Evolutionary conservation across 2,329 filamentous ascomycete species (phyloP).

Genomic region (Neocatenulostroma microsporum): DNA sequence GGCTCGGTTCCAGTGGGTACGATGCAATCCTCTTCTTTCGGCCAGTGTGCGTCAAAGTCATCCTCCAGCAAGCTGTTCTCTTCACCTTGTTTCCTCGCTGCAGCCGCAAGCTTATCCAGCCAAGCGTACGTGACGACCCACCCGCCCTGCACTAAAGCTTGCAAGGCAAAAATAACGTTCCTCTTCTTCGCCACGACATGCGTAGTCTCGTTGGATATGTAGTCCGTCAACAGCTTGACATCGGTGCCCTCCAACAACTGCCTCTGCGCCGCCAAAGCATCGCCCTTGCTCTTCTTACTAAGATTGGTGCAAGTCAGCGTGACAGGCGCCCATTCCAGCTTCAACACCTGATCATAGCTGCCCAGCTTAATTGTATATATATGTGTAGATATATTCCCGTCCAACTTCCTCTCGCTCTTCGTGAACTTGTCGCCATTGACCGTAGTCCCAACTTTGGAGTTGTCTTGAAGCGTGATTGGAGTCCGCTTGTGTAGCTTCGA

Average conservation of each 20-base stretch:
- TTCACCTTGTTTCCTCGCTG: conserved; percentile 37
- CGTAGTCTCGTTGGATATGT: conserved; percentile 63
- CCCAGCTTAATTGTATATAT: conserved; percentile 60
- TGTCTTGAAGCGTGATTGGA: conserved; percentile 65
- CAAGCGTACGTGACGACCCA: conserved; percentile 68
- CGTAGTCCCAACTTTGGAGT: conserved; percentile 76
- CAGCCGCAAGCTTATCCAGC: conserved; percentile 61
- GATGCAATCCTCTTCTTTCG: conserved; percentile 61
- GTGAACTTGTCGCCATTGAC: conserved; percentile 63
- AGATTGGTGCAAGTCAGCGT: conserved; percentile 76
- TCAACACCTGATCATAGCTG: conserved; percentile 50
- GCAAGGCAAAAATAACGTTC: conserved; percentile 79
- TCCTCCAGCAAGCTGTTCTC: conserved; percentile 52
- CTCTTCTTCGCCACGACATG: conserved; percentile 84
- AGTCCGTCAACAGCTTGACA: conserved; percentile 73
- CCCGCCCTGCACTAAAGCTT: conserved; percentile 74
- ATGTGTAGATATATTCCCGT: conserved; percentile 50
- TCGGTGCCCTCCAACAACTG: conserved; percentile 72
- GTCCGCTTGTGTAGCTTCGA: conserved; percentile 53
- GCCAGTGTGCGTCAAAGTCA: conserved; percentile 75
- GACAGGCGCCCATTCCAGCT: conserved; percentile 61
- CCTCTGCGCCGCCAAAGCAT: conserved; percentile 56
- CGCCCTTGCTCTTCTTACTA: conserved; percentile 44
- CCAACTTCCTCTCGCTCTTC: conserved; percentile 53
- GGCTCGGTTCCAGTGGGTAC: conserved; percentile 71